Conservation (phyloP, 169 alveolate species). For the Cryptosporidium sp. region DNA sequence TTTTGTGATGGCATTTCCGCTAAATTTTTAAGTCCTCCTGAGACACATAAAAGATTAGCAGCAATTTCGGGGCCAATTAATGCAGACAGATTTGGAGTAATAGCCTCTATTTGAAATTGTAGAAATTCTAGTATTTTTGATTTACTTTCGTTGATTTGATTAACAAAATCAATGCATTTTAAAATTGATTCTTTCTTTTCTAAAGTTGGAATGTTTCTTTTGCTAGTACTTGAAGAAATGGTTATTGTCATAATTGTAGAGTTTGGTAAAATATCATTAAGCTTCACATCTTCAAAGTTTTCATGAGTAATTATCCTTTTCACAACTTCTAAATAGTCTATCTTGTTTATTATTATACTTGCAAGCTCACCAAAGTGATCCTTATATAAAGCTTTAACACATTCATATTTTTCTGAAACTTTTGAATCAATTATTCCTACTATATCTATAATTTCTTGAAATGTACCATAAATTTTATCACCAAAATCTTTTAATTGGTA, state of each 20-base stretch:
- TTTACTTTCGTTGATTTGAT: neutral
- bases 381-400: slow-evolving; percentile 86
- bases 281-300: slow-evolving; percentile 82
- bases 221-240: slow-evolving; percentile 87
- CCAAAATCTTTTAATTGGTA: neutral
- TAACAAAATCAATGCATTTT: slow-evolving; percentile 47
- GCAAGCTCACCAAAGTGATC: slow-evolving; percentile 89
- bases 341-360: slow-evolving; percentile 87
- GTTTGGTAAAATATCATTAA: slow-evolving; percentile 87
- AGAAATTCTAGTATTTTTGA: slow-evolving; percentile 81
- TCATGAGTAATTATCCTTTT: slow-evolving; percentile 85
- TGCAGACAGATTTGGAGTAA: slow-evolving; percentile 96
- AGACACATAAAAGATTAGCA: slow-evolving; percentile 95
- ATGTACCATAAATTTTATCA: neutral
- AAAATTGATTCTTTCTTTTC: slow-evolving; percentile 76
- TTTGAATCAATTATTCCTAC: slow-evolving; percentile 21
- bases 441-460: slow-evolving; percentile 49
- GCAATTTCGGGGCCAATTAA: slow-evolving; percentile 96
- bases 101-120: slow-evolving; percentile 91
- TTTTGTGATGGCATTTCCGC: slow-evolving; percentile 94
- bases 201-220: slow-evolving; percentile 79
- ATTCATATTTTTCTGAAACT: slow-evolving; percentile 8
- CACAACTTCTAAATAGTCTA: slow-evolving; percentile 89
- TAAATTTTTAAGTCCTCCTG: slow-evolving; percentile 93
- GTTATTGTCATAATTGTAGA: slow-evolving; percentile 91